These are phyloP conservation scores for Paraphaeosphaeria sporulosa DNA, from an alignment of 2,329 filamentous ascomycete genomes.

Conservation along the genomic window DNA sequence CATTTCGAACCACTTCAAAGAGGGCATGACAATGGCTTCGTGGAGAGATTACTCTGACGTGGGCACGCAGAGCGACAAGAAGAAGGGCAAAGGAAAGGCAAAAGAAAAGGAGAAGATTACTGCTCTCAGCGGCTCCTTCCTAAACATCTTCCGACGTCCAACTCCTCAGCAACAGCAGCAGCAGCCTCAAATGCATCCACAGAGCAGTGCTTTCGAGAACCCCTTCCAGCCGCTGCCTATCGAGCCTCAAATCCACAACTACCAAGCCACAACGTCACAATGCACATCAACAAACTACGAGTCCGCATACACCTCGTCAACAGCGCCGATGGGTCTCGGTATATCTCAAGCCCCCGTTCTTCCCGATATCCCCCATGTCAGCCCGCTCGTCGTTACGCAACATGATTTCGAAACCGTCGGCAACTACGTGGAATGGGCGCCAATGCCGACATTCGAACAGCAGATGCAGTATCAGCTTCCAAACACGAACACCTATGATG, in stretches of 20 bases:
- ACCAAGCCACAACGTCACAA: background rate
- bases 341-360: constrained; percentile 16
- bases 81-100: constrained; percentile 15
- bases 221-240: constrained; percentile 15
- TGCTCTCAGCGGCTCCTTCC: constrained; percentile 2
- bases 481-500: background rate
- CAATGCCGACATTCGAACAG: constrained; percentile 5
- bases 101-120: constrained; percentile 10
- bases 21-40: constrained; percentile 37
- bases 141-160: constrained; percentile 1
- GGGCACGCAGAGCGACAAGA: constrained; percentile 3
- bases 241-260: background rate
- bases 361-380: constrained; percentile 20
- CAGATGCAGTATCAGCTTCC: constrained; percentile 14
- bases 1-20: constrained; percentile 44
- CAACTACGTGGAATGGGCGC: constrained; percentile 17
- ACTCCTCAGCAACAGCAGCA: constrained; percentile 1
- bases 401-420: constrained; percentile 9
- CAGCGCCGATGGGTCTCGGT: constrained; percentile 7
- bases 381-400: constrained; percentile 19
- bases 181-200: constrained; percentile 2
- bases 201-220: constrained; percentile 15
- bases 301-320: constrained; percentile 4
- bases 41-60: constrained; percentile 28
- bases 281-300: background rate